Percentiles rank a stretch among this genome's conserved stretches.
These are phyloP conservation scores for Synchytrium microbalum DNA, from an alignment of 371 early-diverging fungal species.

Conservation along the genomic window DNA sequence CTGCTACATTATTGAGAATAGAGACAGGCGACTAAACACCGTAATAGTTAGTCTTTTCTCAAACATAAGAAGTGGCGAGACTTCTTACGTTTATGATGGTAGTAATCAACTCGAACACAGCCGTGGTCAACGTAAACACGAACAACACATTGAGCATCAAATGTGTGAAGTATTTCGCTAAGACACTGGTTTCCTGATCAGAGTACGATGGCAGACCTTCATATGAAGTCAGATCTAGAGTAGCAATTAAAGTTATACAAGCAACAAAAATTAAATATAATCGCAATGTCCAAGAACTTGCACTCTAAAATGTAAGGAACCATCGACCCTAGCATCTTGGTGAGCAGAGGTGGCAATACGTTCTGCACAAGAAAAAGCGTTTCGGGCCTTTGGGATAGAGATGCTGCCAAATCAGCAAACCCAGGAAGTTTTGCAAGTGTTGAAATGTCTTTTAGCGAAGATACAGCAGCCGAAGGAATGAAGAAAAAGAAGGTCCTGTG, in stretches of 20 bases:
- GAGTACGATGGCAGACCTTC: conserved; percentile 22
- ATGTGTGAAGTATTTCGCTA: conserved; percentile 11
- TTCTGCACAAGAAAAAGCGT: conserved; percentile 20
- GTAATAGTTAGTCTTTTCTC: background rate
- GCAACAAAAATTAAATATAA: background rate
- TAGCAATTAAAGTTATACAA: conserved; percentile 3
- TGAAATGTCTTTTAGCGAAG: conserved; percentile 24
- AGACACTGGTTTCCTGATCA: conserved; percentile 24
- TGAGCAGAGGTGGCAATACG: conserved; percentile 28
- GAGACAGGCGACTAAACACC: conserved; percentile 20
- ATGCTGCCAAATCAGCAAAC: conserved; percentile 9
- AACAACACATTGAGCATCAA: conserved; percentile 1
- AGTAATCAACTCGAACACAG: background rate
- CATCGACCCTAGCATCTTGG: conserved; percentile 21
- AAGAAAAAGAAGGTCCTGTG: conserved; percentile 28
- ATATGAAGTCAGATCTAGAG: conserved; percentile 23
- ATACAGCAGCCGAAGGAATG: conserved; percentile 29
- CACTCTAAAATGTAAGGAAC: conserved; percentile 37
- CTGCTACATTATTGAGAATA: conserved; percentile 22
- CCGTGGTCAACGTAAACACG: background rate
- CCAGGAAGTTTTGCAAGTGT: conserved; percentile 19
- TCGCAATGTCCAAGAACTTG: conserved; percentile 11
- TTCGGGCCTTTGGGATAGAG: conserved; percentile 10
- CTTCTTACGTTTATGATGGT: background rate
- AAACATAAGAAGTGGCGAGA: too few relatives aligned